Evolutionary conservation across 306 rosid genomes (phyloP).

Genomic region (peach (Prunus persica)): Prunus_persica_NCBIv2 NC_034009.1:8554001-8554500

Average conservation of each 20-base stretch:
- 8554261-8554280: not conserved
- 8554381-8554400: not conserved
- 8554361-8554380: not conserved
- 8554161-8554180: not conserved
- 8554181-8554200: no score
- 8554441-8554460: constrained; percentile 88
- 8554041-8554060: constrained; percentile 76
- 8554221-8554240: not conserved
- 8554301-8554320: not conserved
- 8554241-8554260: not conserved
- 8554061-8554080: constrained; percentile 49
- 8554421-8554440: constrained; percentile 35
- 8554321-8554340: not conserved
- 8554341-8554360: not conserved
- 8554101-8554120: not conserved
- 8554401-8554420: not conserved
- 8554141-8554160: not conserved
- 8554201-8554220: not conserved
- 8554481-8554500: constrained; percentile 82
- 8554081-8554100: not conserved
- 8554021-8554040: constrained; percentile 66
- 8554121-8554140: not conserved
- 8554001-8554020: constrained; percentile 55
- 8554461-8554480: constrained; percentile 81
- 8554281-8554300: not conserved